Percentiles rank a stretch among this genome's conserved stretches.
Evolutionary conservation across 2,329 filamentous ascomycete genomes (phyloP).

Genomic region (Amauroascus niger): DNA sequence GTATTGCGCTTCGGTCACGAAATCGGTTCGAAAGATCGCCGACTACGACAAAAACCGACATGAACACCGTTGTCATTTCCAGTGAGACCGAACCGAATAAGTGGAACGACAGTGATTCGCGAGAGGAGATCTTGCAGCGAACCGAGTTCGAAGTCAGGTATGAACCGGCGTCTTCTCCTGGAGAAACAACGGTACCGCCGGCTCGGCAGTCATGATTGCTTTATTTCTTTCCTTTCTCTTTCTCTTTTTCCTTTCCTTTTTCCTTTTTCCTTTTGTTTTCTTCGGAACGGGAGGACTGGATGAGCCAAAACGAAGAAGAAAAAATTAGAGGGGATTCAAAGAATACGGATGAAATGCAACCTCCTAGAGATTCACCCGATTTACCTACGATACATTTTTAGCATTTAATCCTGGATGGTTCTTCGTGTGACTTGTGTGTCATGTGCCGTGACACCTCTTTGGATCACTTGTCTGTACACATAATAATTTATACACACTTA

Average conservation of each 20-base stretch:
- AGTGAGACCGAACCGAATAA: slow-evolving; percentile 1
- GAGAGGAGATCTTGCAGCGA: slow-evolving; percentile 13
- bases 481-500: neutral
- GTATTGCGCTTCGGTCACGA: slow-evolving; percentile 8
- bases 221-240: neutral
- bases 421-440: neutral
- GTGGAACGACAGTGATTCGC: slow-evolving; percentile 14
- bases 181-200: neutral
- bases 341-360: neutral
- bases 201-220: neutral
- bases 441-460: neutral
- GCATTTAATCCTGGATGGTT: neutral
- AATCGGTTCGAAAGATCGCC: neutral
- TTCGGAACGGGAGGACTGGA: neutral
- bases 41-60: neutral
- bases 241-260: neutral
- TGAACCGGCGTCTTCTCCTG: slow-evolving; percentile 6
- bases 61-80: slow-evolving; percentile 11
- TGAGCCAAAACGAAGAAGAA: neutral
- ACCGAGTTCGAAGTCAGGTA: slow-evolving; percentile 15
- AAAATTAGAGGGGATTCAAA: neutral
- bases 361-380: neutral
- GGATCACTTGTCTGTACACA: neutral
- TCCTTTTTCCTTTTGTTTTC: neutral
- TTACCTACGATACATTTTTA: neutral